phyloP scores from a whole-genome alignment of 768 basidiomycete genomes.

The Coprinopsis sp. region DNA sequence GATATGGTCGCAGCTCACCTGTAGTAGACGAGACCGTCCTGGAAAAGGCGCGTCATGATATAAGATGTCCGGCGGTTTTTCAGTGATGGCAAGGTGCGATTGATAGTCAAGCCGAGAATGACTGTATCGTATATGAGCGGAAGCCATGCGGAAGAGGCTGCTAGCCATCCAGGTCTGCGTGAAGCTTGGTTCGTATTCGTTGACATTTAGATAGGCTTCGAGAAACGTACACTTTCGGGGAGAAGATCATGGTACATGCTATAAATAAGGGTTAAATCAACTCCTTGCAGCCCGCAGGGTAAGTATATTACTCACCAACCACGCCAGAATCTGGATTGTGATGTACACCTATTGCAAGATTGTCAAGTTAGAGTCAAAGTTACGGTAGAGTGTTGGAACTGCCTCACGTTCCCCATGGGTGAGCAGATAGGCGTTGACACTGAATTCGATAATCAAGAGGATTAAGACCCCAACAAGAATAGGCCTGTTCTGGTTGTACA shows the following conservation, averaged over 20 bases:
- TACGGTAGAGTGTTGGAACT: too few species aligned
- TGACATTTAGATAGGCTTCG: not conserved
- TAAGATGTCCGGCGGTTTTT: constrained; percentile 29
- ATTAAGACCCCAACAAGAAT: constrained; percentile 24
- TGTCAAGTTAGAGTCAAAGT: too few species aligned
- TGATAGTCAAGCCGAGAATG: constrained; percentile 35
- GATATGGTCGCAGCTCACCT: constrained; percentile 20
- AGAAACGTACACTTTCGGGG: constrained; percentile 29
- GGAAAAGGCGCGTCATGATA: constrained; percentile 36
- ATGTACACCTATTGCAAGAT: constrained; percentile 28
- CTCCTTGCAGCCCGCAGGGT: not conserved
- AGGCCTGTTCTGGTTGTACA: constrained; percentile 32
- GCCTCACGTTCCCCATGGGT: constrained; percentile 43
- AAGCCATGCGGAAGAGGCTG: constrained; percentile 48
- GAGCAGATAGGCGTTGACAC: constrained; percentile 52
- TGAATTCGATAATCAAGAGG: constrained; percentile 41
- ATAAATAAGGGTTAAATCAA: not conserved
- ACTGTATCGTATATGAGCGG: constrained; percentile 46
- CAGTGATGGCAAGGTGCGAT: constrained; percentile 33
- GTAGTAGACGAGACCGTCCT: constrained; percentile 46
- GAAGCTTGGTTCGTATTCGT: constrained; percentile 17
- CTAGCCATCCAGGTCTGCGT: constrained; percentile 28
- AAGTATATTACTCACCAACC: constrained; percentile 24
- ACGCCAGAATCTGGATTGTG: constrained; percentile 37
- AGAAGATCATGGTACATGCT: constrained; percentile 44